Evolutionary conservation across 805 yeast species (phyloP).

Genomic region (Ogataea pignaliae): DNA sequence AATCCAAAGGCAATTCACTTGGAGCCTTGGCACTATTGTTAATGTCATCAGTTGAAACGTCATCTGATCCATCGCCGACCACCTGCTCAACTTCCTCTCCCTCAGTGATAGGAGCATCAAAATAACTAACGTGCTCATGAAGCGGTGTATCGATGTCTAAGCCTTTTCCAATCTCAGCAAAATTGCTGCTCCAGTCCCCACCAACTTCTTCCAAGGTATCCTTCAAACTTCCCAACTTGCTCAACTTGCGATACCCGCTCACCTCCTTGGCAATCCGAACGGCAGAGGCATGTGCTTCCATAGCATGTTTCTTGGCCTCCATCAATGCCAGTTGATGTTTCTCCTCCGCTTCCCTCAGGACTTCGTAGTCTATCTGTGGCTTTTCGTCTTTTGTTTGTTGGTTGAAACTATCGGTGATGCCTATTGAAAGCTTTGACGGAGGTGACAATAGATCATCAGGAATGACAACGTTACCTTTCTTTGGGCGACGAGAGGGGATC

Average conservation of each 20-base stretch:
- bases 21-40: constrained; percentile 1
- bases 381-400: constrained; percentile 25
- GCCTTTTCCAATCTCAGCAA: constrained; percentile 9
- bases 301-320: constrained; percentile 69
- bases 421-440: constrained; percentile 61
- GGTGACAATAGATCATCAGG: constrained; percentile 66
- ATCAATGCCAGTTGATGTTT: constrained; percentile 47
- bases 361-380: constrained; percentile 38
- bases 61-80: constrained; percentile 24
- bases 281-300: constrained; percentile 72
- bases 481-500: constrained; percentile 53
- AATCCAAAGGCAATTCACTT: constrained; percentile 38
- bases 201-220: constrained; percentile 18
- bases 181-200: constrained; percentile 13
- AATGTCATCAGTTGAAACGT: constrained; percentile 5
- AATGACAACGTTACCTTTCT: constrained; percentile 48
- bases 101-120: constrained; percentile 13
- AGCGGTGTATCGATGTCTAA: constrained; percentile 67
- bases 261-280: constrained; percentile 67
- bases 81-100: constrained; percentile 4
- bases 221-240: constrained; percentile 18
- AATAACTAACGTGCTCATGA: constrained; percentile 40
- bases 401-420: constrained; percentile 51
- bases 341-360: constrained; percentile 54
- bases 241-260: constrained; percentile 35